Base-by-base conservation (phyloP, 257 asterid species). In the Rhazya stricta region DNA sequence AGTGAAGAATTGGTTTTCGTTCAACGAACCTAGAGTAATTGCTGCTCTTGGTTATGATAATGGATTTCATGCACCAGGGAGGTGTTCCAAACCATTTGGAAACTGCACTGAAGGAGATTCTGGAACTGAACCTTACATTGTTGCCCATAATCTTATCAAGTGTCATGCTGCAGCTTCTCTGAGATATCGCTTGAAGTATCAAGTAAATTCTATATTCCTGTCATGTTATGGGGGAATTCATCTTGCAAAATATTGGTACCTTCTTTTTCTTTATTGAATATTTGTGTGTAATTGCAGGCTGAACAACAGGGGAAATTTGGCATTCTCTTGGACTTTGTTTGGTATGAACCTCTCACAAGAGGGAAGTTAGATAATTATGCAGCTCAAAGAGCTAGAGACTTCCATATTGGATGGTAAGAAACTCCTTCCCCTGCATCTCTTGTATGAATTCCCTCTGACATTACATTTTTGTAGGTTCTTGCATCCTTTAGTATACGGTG, bases 351-450 rank as follows among this genome's bases (percentile, higher is more conserved):
- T 77, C 88, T 76, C 0, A 88, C 97, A 16, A 84, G 80, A 62
- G 85, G 92, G 11, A 90, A 84, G 76, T 88, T 83, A 2, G 97
- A 91, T 76, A 76, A 71, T 27, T 79, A 71, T 73, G 98, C 98
- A 19, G 95, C 98, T 60, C 97, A 91, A 78, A 88, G 98, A 86
- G 98, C 98, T 21, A 82, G 90, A 76, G 97, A 95, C 77, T 95
- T 95, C 66, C 96, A 91, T 72, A 69, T 95, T 58, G 99, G 99
- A 88, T 95, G 99, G 99, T 94, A 85, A 67, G 62, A 46, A 57
- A n/a, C n/a, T n/a, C n/a, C n/a, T n/a, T n/a, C n/a, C n/a, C n/a
- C n/a, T n/a, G n/a, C n/a, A n/a, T n/a, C n/a, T n/a, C n/a, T n/a
- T n/a, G n/a, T n/a, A n/a, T n/a, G n/a, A n/a, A n/a, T n/a, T n/a